These are phyloP conservation scores for Melanomma pulvis-pyrius DNA, from an alignment of 495 filamentous ascomycete species.

Conservation along the genomic window DNA sequence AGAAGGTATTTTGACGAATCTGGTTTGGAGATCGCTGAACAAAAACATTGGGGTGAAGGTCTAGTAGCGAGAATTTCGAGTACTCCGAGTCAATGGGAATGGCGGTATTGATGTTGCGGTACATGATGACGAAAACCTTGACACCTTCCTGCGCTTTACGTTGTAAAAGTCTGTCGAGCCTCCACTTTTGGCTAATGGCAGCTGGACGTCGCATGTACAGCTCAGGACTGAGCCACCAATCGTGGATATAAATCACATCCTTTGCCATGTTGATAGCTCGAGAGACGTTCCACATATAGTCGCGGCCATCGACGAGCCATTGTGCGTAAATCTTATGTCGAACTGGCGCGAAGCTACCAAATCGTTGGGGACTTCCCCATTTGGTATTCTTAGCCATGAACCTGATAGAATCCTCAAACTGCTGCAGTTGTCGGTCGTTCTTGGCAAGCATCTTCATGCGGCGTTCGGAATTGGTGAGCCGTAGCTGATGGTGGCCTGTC, in stretches of 20 bases:
- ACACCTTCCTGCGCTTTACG: slow-evolving; percentile 92
- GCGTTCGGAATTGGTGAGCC: slow-evolving; percentile 82
- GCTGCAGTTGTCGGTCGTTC: slow-evolving; percentile 82
- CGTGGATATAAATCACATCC: slow-evolving; percentile 98
- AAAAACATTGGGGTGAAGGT: slow-evolving; percentile 93
- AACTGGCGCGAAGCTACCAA: slow-evolving; percentile 92
- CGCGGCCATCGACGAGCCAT: slow-evolving; percentile 94
- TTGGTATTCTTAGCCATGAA: slow-evolving; percentile 79
- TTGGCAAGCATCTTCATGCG: slow-evolving; percentile 89
- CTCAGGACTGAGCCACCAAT: slow-evolving; percentile 98
- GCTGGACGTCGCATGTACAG: slow-evolving; percentile 94
- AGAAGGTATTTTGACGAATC: slow-evolving; percentile 98
- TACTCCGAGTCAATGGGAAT: slow-evolving; percentile 99
- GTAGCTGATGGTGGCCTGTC: slow-evolving; percentile 80
- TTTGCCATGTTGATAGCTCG: slow-evolving; percentile 96
- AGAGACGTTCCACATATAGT: slow-evolving; percentile 99
- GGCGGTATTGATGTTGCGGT: slow-evolving; percentile 96
- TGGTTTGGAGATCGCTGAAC: slow-evolving; percentile 96
- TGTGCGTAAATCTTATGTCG: slow-evolving; percentile 85
- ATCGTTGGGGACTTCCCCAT: slow-evolving; percentile 83
- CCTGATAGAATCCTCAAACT: slow-evolving; percentile 89
- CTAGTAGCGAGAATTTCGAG: slow-evolving; percentile 95
- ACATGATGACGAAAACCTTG: slow-evolving; percentile 98
- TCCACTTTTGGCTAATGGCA: slow-evolving; percentile 98
- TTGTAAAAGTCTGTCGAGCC: slow-evolving; percentile 91